These are phyloP conservation scores for Colletotrichum sublineola DNA, from an alignment of 2,329 filamentous ascomycete genomes.

Conservation along the genomic window DNA sequence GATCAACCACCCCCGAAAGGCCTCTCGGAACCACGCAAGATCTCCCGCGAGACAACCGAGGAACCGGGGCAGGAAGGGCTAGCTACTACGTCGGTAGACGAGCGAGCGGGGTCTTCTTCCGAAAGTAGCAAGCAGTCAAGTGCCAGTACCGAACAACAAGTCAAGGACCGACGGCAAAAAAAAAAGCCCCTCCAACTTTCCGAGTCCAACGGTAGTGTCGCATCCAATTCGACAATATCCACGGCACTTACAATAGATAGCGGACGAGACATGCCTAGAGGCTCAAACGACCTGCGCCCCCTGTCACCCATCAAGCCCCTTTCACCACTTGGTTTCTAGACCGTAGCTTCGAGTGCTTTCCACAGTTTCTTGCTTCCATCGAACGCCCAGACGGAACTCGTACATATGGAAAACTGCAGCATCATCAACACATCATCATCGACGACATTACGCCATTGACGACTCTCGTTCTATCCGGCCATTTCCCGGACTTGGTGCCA, in stretches of 20 bases:
- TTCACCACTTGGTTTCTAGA: conserved; percentile 71
- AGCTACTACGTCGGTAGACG: conserved; percentile 47
- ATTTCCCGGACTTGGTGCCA: conserved; percentile 9
- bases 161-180: conserved; percentile 54
- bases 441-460: conserved; percentile 54
- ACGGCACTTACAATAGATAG: conserved; percentile 62
- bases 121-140: conserved; percentile 71
- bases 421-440: conserved; percentile 42
- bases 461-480: conserved; percentile 44
- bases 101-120: conserved; percentile 66
- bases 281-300: conserved; percentile 63
- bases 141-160: conserved; percentile 47
- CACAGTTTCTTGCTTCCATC: conserved; percentile 42
- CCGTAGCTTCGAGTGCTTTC: conserved; percentile 23
- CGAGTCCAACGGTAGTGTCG: conserved; percentile 59
- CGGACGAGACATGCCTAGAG: conserved; percentile 53
- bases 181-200: conserved; percentile 60
- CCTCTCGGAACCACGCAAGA: conserved; percentile 53
- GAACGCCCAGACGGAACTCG: conserved; percentile 41
- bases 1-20: conserved; percentile 69
- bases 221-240: conserved; percentile 59
- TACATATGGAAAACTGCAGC: conserved; percentile 33
- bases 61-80: conserved; percentile 42
- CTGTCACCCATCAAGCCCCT: conserved; percentile 76
- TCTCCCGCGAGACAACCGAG: conserved; percentile 37